Base-by-base conservation (phyloP, 345 rosid species). In the Orychophragmus violaceus region DNA sequence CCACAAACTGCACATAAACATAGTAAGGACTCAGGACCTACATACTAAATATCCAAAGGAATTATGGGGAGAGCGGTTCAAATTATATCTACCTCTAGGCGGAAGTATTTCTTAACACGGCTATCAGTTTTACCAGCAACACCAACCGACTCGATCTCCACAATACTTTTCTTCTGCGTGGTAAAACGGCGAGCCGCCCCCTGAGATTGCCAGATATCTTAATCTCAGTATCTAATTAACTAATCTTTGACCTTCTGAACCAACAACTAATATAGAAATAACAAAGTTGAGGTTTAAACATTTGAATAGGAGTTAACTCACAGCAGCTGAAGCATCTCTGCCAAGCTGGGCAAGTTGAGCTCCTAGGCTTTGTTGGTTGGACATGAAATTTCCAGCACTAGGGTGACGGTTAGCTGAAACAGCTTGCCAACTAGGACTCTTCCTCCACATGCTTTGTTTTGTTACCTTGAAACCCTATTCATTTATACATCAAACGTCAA, bases 241-340 rank as follows among this genome's bases (percentile, higher is more conserved):
- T 24, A 59, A 59, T 32, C 24, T 21, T 59, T 48, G 19, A 73
- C 62, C 49, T 52, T 73, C n/a, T 42, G 7, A 28, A 39, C 19
- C 53, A 69, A 13, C 55, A 69, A 69, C 36, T 3, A 13, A 16
- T 50, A 30, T n/a, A 22, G 13, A 53, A 55, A 28, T 2, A 25
- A 22, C 6, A 33, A 30, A 58, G 5, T 27, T 2, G 55, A 72
- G 49, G 49, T 14, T 5, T 17, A 4, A 52, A 8, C 3, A 9
- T 13, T 23, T 44, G 45, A 30, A 18, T 5, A 50, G 1, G 5
- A 70, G 37, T 49, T 39, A 56, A 81, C 91, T 89, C 79, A 95
- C 97, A 56, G 99, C 99, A 65, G 97, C 99, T 66, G 99, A 95
- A 68, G 99, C 99, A 83, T 95, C 99, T 74, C 96, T 84, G 53